Percentiles rank a stretch among this genome's conserved stretches.
These are phyloP conservation scores for Coemansia sp. DNA, from an alignment of 192 early-diverging fungal species.

Conservation along the genomic window DNA sequence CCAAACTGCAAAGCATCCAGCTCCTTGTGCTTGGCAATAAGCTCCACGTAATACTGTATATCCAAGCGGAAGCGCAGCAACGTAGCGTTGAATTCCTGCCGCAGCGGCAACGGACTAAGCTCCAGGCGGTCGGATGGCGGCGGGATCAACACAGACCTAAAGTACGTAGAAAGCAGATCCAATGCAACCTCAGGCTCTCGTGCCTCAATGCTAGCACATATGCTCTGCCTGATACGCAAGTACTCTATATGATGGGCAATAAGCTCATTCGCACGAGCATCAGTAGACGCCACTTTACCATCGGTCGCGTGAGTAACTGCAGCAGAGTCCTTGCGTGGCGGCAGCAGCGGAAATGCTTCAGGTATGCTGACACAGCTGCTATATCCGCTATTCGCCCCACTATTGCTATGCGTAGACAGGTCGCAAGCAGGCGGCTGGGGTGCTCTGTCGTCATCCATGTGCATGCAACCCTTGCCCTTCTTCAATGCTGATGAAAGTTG, in stretches of 20 bases:
- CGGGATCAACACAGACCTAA: constrained; percentile 44
- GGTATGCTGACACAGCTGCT: constrained; percentile 9
- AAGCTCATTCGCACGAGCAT: constrained; percentile 29
- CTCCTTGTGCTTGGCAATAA: constrained; percentile 37
- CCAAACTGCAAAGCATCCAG: constrained; percentile 48
- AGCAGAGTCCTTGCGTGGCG: background rate
- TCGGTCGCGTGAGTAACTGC: background rate
- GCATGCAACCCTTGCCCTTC: constrained; percentile 7
- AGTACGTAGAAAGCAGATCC: constrained; percentile 50
- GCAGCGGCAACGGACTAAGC: constrained; percentile 22
- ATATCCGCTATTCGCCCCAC: background rate
- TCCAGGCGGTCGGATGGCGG: constrained; percentile 16
- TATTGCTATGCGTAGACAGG: background rate
- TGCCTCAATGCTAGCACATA: constrained; percentile 43
- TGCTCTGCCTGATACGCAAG: constrained; percentile 49
- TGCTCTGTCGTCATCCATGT: background rate
- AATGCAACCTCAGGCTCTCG: constrained; percentile 47
- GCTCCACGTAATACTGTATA: constrained; percentile 51
- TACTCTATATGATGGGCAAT: constrained; percentile 54
- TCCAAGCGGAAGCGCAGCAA: constrained; percentile 51
- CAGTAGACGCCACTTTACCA: background rate
- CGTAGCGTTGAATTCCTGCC: constrained; percentile 38
- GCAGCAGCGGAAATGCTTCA: background rate
- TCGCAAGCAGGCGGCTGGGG: background rate
- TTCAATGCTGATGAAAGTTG: background rate